phyloP scores from a whole-genome alignment of 257 asterid species.

The Eucommia ulmoides region DNA sequence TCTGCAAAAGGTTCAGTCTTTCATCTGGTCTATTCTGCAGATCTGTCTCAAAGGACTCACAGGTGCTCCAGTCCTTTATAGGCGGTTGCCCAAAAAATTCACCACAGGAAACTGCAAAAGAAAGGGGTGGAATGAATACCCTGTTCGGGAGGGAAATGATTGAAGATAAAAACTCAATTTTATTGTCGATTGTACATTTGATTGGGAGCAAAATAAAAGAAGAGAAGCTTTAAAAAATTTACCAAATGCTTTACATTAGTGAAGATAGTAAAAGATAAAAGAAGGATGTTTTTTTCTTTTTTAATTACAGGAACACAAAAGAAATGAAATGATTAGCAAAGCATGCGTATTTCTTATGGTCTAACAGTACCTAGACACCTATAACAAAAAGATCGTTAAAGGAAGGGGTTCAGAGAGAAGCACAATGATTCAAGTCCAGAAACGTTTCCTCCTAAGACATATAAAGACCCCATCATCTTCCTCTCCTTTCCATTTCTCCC shows the following conservation, averaged over 20 bases:
- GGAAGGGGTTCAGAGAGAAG: not conserved
- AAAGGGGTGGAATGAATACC: constrained; percentile 2
- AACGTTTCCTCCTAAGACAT: not conserved
- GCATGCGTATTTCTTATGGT: not conserved
- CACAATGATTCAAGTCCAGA: not conserved
- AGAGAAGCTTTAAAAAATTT: too few species aligned
- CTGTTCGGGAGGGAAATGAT: constrained; percentile 2
- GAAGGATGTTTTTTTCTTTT: too few species aligned
- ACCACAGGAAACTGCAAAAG: constrained; percentile 54
- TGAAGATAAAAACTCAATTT: too few species aligned
- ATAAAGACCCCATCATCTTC: not conserved
- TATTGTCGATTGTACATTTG: too few species aligned
- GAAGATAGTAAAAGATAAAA: too few species aligned
- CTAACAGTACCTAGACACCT: not conserved
- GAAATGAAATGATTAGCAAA: constrained; percentile 1
- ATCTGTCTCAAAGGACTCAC: constrained; percentile 15
- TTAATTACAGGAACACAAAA: too few species aligned
- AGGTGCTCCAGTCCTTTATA: constrained; percentile 10
- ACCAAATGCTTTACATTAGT: too few species aligned
- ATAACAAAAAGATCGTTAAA: not conserved
- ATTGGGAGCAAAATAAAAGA: too few species aligned
- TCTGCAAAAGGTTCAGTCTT: constrained; percentile 19
- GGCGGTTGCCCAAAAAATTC: constrained; percentile 41
- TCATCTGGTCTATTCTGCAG: constrained; percentile 24
- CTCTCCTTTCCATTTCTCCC: constrained; percentile 2